phyloP scores from a whole-genome alignment of 352 stramenopile genomes.

The Pythium insidiosum region DNA sequence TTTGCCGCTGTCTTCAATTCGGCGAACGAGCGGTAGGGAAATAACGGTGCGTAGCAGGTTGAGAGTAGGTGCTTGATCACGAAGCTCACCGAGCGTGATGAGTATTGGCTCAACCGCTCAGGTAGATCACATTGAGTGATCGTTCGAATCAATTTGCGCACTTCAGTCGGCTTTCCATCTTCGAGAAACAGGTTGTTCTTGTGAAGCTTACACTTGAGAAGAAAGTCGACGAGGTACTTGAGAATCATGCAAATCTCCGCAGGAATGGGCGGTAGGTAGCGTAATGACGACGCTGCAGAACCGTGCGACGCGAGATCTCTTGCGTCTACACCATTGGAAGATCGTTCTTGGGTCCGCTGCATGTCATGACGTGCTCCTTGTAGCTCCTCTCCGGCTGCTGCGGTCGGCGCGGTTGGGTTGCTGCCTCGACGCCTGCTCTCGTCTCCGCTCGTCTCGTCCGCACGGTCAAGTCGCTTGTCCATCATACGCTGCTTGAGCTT shows the following conservation, averaged over 20 bases:
- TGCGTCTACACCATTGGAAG: no score
- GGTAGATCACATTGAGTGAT: slow-evolving; percentile 17
- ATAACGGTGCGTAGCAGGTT: slow-evolving; percentile 15
- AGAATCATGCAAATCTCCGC: slow-evolving; percentile 16
- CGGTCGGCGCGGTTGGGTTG: no score
- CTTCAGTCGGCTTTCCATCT: slow-evolving; percentile 14
- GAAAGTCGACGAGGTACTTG: slow-evolving; percentile 21
- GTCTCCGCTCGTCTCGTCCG: no score
- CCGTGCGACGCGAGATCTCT: no score
- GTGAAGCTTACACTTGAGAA: slow-evolving; percentile 28
- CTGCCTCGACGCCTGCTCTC: not conserved
- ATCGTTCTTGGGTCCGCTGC: no score
- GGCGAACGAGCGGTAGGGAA: slow-evolving; percentile 13
- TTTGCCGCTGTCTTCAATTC: no score
- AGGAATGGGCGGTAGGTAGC: slow-evolving; percentile 9
- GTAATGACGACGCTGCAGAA: not conserved
- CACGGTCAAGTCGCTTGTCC: no score
- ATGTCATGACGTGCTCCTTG: no score
- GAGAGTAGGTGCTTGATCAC: slow-evolving; percentile 14
- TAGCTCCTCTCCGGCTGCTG: no score
- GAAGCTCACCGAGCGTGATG: slow-evolving; percentile 18
- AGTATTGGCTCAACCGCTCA: slow-evolving; percentile 17
- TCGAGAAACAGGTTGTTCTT: slow-evolving; percentile 25
- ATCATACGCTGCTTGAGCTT: not conserved
- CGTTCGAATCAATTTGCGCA: slow-evolving; percentile 8